phyloP scores from a whole-genome alignment of 768 basidiomycete genomes.

The Podaxis pistillaris region DNA sequence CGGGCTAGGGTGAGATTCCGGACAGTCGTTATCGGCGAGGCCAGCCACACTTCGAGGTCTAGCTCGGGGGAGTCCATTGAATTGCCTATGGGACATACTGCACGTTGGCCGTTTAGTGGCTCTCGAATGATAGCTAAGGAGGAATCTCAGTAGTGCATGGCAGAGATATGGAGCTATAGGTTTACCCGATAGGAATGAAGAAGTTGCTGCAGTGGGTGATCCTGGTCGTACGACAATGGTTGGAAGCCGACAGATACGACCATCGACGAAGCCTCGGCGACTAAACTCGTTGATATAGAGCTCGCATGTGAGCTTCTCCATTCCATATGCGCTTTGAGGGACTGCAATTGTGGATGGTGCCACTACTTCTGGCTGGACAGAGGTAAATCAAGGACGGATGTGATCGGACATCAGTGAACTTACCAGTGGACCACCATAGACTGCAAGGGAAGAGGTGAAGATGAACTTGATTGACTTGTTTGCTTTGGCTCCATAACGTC shows the following conservation, averaged over 20 bases:
- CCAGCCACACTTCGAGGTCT: conserved; percentile 49
- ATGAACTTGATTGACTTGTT: conserved; percentile 45
- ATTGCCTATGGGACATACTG: conserved; percentile 55
- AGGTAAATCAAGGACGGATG: background rate
- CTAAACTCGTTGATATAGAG: conserved; percentile 60
- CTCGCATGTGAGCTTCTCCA: conserved; percentile 54
- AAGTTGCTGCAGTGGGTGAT: conserved; percentile 51
- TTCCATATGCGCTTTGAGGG: conserved; percentile 56
- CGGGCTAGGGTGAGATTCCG: conserved; percentile 50
- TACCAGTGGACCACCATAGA: conserved; percentile 57
- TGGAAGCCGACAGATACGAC: conserved; percentile 57
- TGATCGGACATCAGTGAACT: conserved; percentile 4
- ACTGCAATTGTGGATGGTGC: conserved; percentile 48
- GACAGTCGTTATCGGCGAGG: conserved; percentile 50
- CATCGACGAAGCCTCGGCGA: conserved; percentile 58
- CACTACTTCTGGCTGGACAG: conserved; percentile 38
- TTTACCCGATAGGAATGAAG: conserved; percentile 54
- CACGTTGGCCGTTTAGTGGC: conserved; percentile 48
- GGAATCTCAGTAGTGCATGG: background rate
- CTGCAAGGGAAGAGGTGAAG: conserved; percentile 60
- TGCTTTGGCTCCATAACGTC: conserved; percentile 23
- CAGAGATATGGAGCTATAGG: background rate
- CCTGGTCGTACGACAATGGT: conserved; percentile 60
- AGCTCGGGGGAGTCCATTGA: conserved; percentile 41
- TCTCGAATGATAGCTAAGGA: conserved; percentile 51